Evolutionary conservation across 495 filamentous ascomycete genomes (phyloP).

Genomic region (Letharia lupina): DNA sequence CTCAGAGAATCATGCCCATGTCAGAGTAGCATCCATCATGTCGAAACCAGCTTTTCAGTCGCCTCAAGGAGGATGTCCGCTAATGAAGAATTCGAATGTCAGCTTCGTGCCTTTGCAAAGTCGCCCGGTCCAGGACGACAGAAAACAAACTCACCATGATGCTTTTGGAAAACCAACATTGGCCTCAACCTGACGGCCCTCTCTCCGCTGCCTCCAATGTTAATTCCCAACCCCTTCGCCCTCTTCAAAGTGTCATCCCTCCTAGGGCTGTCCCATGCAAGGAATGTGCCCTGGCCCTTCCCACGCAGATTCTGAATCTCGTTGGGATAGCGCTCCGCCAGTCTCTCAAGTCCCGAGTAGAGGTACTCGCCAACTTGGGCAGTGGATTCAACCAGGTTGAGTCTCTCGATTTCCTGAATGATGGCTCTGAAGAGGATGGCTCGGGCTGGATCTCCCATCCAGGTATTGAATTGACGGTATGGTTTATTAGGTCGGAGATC

Average conservation of each 20-base stretch:
- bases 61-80: slow-evolving; percentile 57
- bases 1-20: not conserved
- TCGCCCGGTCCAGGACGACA: slow-evolving; percentile 13
- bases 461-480: slow-evolving; percentile 99
- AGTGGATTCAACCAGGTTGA: slow-evolving; percentile 74
- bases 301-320: slow-evolving; percentile 86
- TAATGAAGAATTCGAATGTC: slow-evolving; percentile 27
- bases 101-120: slow-evolving; percentile 17
- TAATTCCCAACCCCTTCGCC: slow-evolving; percentile 77
- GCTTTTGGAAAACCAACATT: slow-evolving; percentile 93
- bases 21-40: slow-evolving; percentile 30
- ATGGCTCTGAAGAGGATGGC: slow-evolving; percentile 90
- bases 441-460: slow-evolving; percentile 96
- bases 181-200: slow-evolving; percentile 77
- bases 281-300: slow-evolving; percentile 92
- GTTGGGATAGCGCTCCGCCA: slow-evolving; percentile 68
- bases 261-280: slow-evolving; percentile 85
- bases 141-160: slow-evolving; percentile 57
- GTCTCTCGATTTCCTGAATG: slow-evolving; percentile 75
- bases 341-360: slow-evolving; percentile 56
- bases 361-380: slow-evolving; percentile 77
- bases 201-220: slow-evolving; percentile 84
- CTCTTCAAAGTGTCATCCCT: slow-evolving; percentile 76
- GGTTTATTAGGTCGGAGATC: slow-evolving; percentile 92
- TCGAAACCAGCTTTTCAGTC: slow-evolving; percentile 67